Percentiles rank a stretch among this genome's conserved stretches.
These are phyloP conservation scores for Inonotus obliquus DNA, from an alignment of 1,284 basidiomycete species.

Conservation along the genomic window DNA sequence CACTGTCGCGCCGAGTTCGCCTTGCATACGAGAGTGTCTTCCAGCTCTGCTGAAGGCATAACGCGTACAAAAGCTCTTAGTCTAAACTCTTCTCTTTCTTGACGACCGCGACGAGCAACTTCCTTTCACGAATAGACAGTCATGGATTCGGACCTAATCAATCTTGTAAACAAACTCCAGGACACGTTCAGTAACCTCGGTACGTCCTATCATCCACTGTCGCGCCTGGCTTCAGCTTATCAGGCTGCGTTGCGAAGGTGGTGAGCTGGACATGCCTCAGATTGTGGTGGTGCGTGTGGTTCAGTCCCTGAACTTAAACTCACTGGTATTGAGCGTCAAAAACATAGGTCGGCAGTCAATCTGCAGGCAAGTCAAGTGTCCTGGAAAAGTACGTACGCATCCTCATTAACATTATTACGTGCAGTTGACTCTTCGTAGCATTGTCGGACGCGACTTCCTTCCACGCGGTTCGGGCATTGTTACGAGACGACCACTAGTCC, in stretches of 20 bases:
- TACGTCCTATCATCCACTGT: conserved; percentile 32
- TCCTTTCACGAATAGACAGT: conserved; percentile 22
- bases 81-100: background rate
- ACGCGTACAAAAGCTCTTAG: background rate
- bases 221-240: conserved; percentile 11
- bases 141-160: conserved; percentile 94
- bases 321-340: background rate
- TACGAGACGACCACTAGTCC: conserved; percentile 89
- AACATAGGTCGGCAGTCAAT: conserved; percentile 76
- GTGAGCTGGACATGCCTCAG: conserved; percentile 85
- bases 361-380: conserved; percentile 82
- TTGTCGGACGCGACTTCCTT: conserved; percentile 94
- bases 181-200: conserved; percentile 81
- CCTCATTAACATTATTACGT: background rate
- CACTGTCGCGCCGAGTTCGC: background rate
- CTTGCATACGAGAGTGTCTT: background rate
- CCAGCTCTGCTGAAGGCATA: background rate
- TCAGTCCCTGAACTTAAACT: background rate
- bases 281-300: conserved; percentile 59
- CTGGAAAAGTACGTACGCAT: conserved; percentile 66
- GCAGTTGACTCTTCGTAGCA: conserved; percentile 42
- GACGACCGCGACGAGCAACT: conserved; percentile 10
- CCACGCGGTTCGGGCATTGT: conserved; percentile 94
- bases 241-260: conserved; percentile 42
- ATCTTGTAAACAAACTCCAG: conserved; percentile 94